Base-by-base conservation (phyloP, 345 rosid species). In the Microcos paniculata region DNA sequence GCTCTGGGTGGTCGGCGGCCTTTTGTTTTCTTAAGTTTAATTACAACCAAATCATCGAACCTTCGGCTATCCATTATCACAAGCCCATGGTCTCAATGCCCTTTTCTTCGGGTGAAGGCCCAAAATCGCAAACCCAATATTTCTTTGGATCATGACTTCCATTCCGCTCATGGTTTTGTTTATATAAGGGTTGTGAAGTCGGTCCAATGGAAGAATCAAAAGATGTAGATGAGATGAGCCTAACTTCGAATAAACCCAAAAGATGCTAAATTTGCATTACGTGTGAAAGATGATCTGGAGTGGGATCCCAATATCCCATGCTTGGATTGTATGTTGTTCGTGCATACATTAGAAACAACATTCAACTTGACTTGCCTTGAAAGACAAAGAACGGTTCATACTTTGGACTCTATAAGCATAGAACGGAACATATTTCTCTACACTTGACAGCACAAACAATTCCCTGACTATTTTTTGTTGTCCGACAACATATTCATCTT, bases 331-430 rank as follows among this genome's bases (percentile, higher is more conserved):
- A 9, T 40, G 42, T 16, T 19, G 15, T 73, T 28, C 21, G 7
- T 52, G n/a, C 0, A 9, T 4, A 24, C 4, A 15, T 7, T 35
- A 3, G 40, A 5, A 24, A 21, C 62, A 21, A 46, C n/a, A 56
- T 43, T 45, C 23, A 45, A 73, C 68, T 57, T 53, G 30, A 65
- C 71, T 73, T 67, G 45, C 71, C 71, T 73, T 67, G 45, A 65
- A 72, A 61, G 78, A 21, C 21, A 76, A n/a, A 11, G 46, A 45
- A 56, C 3, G n/a, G 43, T 9, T 6, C 24, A 2, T 8, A 40
- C 70, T 14, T 4, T 18, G 28, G 16, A 12, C 53, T 76, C 74
- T 16, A 53, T 26, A 21, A 40, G 56, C 48, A 45, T 21, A 4
- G 9, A 62, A 51, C 49, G 70, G 59, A 33, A 58, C 15, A 5